Base-by-base conservation (phyloP, 1,139 yeast species). In the Suhomyces wounanorum region DNA sequence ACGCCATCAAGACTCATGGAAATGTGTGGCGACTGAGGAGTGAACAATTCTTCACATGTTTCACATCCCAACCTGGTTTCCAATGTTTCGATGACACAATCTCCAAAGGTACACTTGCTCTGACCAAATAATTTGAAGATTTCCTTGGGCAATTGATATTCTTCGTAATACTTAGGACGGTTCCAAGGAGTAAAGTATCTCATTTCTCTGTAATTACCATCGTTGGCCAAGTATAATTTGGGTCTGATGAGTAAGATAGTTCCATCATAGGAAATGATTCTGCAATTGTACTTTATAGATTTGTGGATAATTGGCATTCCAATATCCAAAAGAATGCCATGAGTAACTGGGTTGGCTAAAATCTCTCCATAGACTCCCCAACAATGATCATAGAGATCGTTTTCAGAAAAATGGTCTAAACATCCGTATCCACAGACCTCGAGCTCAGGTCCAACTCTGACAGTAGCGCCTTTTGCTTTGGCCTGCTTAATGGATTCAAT, bases 121-220 rank as follows among this genome's bases (percentile, higher is more conserved):
- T 89, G 96, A 10, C 84, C 86, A 0, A 89, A 82, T 46, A 86
- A 67, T 52, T 73, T 73, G 54, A 81, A 82, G 51, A 92, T 83
- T 57, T 72, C 64, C 49, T 84, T 77, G 2, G 99, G 99, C 55
- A 95, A 76, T 38, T 79, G 74, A 61, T 78, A 87, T 40, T 79
- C 77, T 67, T 94, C 98, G 45, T 83, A 85, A 58, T 84, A 79
- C 59, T 85, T 83, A 9, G 92, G 83, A 50, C 88, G 80, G 61
- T 83, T 78, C 99, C 99, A 94, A 13, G 98, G 96, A 0, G 96
- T 89, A 67, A 94, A 94, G 67, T 85, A 91, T 59, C 99, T 80
- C 98, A 94, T 92, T 68, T 94, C 99, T 48, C 99, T 81, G 71
- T 95, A 94, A 65, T 94, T 94, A 1, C 99, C 99, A 71, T 94